Evolutionary conservation across 2,329 filamentous ascomycete species (phyloP).

Genomic region (Fusarium burgessii): DNA sequence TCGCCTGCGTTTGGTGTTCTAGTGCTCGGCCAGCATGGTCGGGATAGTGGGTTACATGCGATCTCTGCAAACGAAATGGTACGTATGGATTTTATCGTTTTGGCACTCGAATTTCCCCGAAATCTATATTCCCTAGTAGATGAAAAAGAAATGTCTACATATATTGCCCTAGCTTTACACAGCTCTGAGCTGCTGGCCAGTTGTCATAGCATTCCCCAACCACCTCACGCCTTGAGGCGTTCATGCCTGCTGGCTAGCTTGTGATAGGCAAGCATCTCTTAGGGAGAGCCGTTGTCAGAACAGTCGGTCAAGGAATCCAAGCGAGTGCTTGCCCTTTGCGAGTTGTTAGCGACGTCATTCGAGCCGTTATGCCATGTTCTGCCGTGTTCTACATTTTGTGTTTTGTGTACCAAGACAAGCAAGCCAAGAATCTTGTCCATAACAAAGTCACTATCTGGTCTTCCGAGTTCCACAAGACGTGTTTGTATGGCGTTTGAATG

Average conservation of each 20-base stretch:
- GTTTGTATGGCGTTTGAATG: conserved; percentile 24
- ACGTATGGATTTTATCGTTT: conserved; percentile 14
- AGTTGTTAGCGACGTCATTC: conserved; percentile 29
- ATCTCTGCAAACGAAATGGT: conserved; percentile 9
- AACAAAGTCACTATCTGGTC: conserved; percentile 13
- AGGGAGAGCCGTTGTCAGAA: conserved; percentile 8
- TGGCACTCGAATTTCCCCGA: background rate
- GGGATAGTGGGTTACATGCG: background rate
- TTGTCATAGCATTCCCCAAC: background rate
- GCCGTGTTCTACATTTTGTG: conserved; percentile 24
- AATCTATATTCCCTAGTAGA: background rate
- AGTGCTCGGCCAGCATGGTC: background rate
- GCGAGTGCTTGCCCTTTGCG: conserved; percentile 31
- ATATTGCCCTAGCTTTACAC: background rate
- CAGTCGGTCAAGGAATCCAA: conserved; percentile 4
- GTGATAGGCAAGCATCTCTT: conserved; percentile 16
- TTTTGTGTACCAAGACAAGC: conserved; percentile 21
- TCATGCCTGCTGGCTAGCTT: background rate
- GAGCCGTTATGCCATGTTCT: conserved; percentile 23
- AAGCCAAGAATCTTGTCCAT: conserved; percentile 26
- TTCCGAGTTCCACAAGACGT: conserved; percentile 34
- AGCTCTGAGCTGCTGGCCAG: background rate
- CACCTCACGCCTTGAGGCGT: background rate
- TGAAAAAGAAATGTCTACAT: background rate
- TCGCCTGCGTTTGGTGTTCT: background rate